Evolutionary conservation across 129 eudicot genomes (phyloP).

Genomic region (Flaveria robusta): DNA sequence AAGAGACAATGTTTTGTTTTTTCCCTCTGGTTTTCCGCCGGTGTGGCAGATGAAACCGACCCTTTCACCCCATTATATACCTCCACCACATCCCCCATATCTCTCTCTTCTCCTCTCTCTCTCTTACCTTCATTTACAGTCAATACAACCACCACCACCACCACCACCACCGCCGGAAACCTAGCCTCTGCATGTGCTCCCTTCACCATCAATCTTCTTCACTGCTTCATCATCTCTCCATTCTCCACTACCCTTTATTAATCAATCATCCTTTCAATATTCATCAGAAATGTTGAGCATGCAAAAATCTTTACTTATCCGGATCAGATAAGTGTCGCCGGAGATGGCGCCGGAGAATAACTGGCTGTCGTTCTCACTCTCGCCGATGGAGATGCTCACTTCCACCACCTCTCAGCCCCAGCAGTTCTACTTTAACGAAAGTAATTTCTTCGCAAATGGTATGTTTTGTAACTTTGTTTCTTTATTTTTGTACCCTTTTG

Average conservation of each 20-base stretch:
- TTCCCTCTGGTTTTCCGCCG: slow-evolving; percentile 85
- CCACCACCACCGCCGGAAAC: slow-evolving; percentile 41
- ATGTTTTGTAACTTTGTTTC: neutral
- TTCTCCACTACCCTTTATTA: too few species aligned
- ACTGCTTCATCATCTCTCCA: neutral
- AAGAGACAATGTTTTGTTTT: slow-evolving; percentile 36
- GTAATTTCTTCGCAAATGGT: slow-evolving; percentile 70
- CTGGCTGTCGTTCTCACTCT: slow-evolving; percentile 68
- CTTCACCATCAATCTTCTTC: slow-evolving; percentile 12
- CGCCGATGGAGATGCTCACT: slow-evolving; percentile 69
- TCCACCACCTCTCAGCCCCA: slow-evolving; percentile 49
- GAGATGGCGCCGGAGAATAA: slow-evolving; percentile 73
- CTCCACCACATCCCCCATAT: slow-evolving; percentile 48
- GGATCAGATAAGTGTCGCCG: neutral
- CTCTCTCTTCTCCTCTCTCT: slow-evolving; percentile 41
- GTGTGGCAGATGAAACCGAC: slow-evolving; percentile 86
- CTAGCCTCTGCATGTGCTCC: slow-evolving; percentile 43
- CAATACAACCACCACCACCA: neutral
- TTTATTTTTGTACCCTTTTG: neutral
- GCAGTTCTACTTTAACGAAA: slow-evolving; percentile 63
- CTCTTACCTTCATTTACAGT: slow-evolving; percentile 2
- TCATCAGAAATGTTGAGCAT: neutral
- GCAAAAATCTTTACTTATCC: too few species aligned
- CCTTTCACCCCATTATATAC: slow-evolving; percentile 64
- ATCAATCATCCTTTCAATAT: neutral